Evolutionary conservation across 176 grass and related monocot species (phyloP).

Genomic region (Bolboschoenus planiculmis): DNA sequence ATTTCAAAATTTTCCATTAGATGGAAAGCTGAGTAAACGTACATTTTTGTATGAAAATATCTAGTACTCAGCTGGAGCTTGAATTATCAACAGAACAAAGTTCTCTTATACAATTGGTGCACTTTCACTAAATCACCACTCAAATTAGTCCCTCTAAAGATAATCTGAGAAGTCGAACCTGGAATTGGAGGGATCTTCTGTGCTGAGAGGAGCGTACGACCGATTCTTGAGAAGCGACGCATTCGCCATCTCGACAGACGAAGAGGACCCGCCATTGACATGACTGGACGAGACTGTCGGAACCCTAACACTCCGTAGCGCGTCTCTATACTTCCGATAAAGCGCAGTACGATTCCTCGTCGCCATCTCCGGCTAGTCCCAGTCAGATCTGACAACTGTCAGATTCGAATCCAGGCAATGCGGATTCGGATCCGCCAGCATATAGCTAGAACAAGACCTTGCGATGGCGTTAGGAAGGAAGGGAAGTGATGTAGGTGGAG

Average conservation of each 20-base stretch:
- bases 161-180: slow-evolving; percentile 21
- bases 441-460: not conserved
- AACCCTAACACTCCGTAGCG: slow-evolving; percentile 31
- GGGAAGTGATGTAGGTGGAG: not conserved
- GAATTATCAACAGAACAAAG: not conserved
- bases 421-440: slow-evolving; percentile 5
- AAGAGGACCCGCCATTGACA: slow-evolving; percentile 3
- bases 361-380: slow-evolving; percentile 19
- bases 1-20: not conserved
- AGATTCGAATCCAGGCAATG: slow-evolving; percentile 19
- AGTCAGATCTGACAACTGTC: not conserved
- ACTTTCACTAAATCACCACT: not conserved
- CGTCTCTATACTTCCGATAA: slow-evolving; percentile 37
- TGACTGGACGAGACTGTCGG: slow-evolving; percentile 6
- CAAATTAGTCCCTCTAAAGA: not conserved
- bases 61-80: not conserved
- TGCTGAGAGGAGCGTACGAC: slow-evolving; percentile 35
- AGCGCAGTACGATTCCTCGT: slow-evolving; percentile 37
- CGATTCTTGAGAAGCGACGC: slow-evolving; percentile 37
- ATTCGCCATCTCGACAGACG: slow-evolving; percentile 33
- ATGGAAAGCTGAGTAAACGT: not conserved
- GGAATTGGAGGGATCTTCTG: slow-evolving; percentile 37
- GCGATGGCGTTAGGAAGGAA: not conserved
- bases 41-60: too few species aligned
- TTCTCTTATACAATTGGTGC: not conserved